Base-by-base conservation (phyloP, 495 filamentous ascomycete species). In the Penicillium turbatum region DNA sequence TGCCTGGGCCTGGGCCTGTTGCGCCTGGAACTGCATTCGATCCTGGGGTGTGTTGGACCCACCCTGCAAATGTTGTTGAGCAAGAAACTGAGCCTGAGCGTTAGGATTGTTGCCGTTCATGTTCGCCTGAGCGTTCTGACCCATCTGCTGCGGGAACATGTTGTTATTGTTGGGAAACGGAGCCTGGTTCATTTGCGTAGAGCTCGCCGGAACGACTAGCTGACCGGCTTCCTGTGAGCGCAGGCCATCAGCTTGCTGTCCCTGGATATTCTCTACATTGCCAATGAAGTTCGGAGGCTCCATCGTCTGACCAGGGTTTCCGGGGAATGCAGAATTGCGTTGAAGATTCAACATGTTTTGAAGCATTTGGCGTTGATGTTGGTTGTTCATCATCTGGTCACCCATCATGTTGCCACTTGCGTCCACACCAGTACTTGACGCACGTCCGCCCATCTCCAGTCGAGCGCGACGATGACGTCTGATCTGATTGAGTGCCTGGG, bases 181-280 rank as follows among this genome's bases (percentile, higher is more conserved):
- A 24, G 60, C 61, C 45, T 73, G 74, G 38, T 75, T 73, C 52
- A 75, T 73, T 46, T 75, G 74, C 21, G 68, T 79, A 66, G 74
- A 72, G 58, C 82, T 87, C 15, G 83, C 84, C 9, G 84, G 84
- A 10, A 87, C 84, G 19, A 87, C 84, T 39, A 81, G 66, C 54
- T 85, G 82, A 21, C 84, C 84, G 42, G 79, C 79, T 65, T 86
- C 81, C 64, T 84, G 81, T n/a, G 76, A 78, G 21, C 82, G 81
- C 46, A 82, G 60, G 12, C 80, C 84, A 57, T 83, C 81, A 26
- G 78, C 79, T 65, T 86, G 84, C 60, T 85, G 82, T 21, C 77
- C 81, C 47, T 82, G 68, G 10, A 86, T 73, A 38, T 79, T 80
- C 48, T 78, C 75, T 51, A 82, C 67, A 51, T 73, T 79, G 5